phyloP scores from a whole-genome alignment of 805 yeast species.

The Soucietia sequanensis region DNA sequence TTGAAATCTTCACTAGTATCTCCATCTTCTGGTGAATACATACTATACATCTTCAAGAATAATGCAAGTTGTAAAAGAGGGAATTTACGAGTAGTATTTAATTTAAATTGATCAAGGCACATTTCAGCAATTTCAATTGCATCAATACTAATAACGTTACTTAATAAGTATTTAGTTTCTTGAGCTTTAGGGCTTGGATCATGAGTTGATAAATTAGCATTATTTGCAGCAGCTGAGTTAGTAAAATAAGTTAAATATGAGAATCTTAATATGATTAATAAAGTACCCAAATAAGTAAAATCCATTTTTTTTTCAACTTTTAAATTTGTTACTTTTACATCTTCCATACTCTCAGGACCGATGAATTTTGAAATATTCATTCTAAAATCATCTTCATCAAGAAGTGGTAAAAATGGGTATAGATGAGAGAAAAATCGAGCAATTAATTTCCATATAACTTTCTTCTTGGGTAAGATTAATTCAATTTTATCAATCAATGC shows the following conservation, averaged over 20 bases:
- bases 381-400: constrained; percentile 32
- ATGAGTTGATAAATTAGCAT: constrained; percentile 17
- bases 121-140: constrained; percentile 28
- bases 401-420: constrained; percentile 44
- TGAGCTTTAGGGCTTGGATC: constrained; percentile 24
- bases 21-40: constrained; percentile 53
- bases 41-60: constrained; percentile 49
- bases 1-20: constrained; percentile 59
- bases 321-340: constrained; percentile 18
- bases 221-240: constrained; percentile 24
- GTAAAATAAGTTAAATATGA: constrained; percentile 34
- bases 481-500: constrained; percentile 28
- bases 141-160: constrained; percentile 30
- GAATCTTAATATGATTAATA: constrained; percentile 32
- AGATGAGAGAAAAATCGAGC: constrained; percentile 41
- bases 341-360: constrained; percentile 14
- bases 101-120: constrained; percentile 36
- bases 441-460: constrained; percentile 36
- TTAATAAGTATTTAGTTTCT: constrained; percentile 23
- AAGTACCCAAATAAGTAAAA: constrained; percentile 31
- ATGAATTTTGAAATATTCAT: constrained; percentile 15
- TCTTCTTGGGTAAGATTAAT: constrained; percentile 33
- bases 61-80: constrained; percentile 55
- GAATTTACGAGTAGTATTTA: constrained; percentile 41
- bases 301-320: constrained; percentile 28